Conservation (phyloP, 2,329 filamentous ascomycete genomes). For the Alternaria ventricosa region DNA sequence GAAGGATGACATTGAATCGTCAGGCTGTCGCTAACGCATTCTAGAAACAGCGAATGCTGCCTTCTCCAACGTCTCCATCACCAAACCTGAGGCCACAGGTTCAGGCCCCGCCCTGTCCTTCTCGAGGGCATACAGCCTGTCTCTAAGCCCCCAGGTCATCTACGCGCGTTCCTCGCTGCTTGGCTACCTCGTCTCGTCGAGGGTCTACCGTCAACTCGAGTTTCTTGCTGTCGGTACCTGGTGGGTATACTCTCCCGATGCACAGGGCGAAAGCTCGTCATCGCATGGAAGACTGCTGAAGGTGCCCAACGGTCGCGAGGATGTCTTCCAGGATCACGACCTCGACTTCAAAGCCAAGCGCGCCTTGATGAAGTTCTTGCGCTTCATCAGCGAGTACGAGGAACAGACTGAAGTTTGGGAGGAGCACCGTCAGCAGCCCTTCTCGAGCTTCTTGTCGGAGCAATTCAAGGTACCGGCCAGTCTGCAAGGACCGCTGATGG, state of each 20-base stretch:
- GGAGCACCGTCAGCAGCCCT: slow-evolving; percentile 59
- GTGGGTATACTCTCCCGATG: slow-evolving; percentile 69
- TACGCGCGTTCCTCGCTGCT: slow-evolving; percentile 83
- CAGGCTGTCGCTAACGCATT: slow-evolving; percentile 9
- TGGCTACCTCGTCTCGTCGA: slow-evolving; percentile 83
- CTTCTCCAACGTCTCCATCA: slow-evolving; percentile 43
- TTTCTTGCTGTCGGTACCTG: slow-evolving; percentile 93
- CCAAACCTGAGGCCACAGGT: slow-evolving; percentile 31
- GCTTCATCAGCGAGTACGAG: slow-evolving; percentile 79
- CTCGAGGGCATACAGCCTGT: slow-evolving; percentile 80
- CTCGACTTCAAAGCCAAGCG: slow-evolving; percentile 85
- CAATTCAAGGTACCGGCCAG: slow-evolving; percentile 64
- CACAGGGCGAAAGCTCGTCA: background rate
- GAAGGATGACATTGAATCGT: slow-evolving; percentile 16
- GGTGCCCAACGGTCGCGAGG: slow-evolving; percentile 88
- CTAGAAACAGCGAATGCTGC: slow-evolving; percentile 25
- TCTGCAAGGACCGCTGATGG: slow-evolving; percentile 69
- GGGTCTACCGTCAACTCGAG: slow-evolving; percentile 86
- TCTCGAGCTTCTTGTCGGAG: slow-evolving; percentile 65
- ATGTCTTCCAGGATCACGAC: slow-evolving; percentile 80
- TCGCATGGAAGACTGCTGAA: slow-evolving; percentile 60
- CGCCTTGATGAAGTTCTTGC: slow-evolving; percentile 89
- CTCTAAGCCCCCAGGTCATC: slow-evolving; percentile 84
- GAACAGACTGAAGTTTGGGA: slow-evolving; percentile 67
- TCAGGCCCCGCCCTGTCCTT: slow-evolving; percentile 58